Percentiles rank a stretch among this genome's conserved stretches.
Evolutionary conservation across 257 asterid genomes (phyloP).

Genomic region (Cynanchum wilfordii): DNA sequence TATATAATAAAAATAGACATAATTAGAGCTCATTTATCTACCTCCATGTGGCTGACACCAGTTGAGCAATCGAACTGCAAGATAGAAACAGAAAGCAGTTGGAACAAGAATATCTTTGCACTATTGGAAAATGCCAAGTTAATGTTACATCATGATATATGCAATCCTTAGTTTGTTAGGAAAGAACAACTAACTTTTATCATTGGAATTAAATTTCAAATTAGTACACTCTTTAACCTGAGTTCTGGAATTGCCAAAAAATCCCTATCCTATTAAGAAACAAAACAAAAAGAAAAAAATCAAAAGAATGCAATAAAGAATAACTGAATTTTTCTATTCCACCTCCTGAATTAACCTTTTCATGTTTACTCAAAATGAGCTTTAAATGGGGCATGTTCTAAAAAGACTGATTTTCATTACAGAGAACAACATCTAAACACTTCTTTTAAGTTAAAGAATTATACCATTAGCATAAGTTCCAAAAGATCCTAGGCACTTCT

Average conservation of each 20-base stretch:
- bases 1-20: not conserved
- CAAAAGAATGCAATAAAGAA: not conserved
- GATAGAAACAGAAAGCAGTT: slow-evolving; percentile 2
- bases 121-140: not conserved
- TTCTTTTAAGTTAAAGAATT: too few species aligned
- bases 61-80: slow-evolving; percentile 94
- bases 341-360: not conserved
- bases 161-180: not conserved
- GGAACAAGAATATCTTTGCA: not conserved
- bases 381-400: not conserved
- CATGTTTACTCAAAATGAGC: not conserved
- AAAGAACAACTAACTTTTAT: not conserved
- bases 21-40: slow-evolving; percentile 11
- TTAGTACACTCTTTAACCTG: not conserved
- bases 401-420: not conserved
- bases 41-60: slow-evolving; percentile 97
- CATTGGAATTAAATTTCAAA: not conserved
- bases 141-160: not conserved
- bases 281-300: not conserved
- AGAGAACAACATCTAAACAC: too few species aligned
- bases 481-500: too few species aligned
- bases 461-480: too few species aligned
- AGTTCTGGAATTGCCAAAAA: not conserved
- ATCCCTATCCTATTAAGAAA: not conserved
- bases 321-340: not conserved